These are phyloP conservation scores for Rusavskia elegans DNA, from an alignment of 495 filamentous ascomycete species.

Conservation along the genomic window DNA sequence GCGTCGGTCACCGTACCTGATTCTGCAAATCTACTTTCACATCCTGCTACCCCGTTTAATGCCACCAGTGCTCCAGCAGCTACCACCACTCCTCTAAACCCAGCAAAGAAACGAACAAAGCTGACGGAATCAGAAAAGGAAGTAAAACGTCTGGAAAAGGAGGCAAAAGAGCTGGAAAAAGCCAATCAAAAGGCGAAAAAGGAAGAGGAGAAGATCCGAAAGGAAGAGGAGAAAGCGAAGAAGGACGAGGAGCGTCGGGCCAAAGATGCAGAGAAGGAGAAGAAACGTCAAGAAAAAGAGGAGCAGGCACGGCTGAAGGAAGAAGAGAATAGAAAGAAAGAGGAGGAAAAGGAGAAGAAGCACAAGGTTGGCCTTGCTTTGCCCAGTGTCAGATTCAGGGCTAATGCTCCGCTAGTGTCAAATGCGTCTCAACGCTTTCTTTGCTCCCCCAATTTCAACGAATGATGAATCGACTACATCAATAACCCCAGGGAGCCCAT, in stretches of 20 bases:
- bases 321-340: conserved; percentile 43
- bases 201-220: conserved; percentile 28
- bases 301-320: conserved; percentile 26
- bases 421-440: conserved; percentile 46
- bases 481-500: conserved; percentile 10
- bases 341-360: conserved; percentile 56
- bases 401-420: conserved; percentile 30
- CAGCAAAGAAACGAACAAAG: conserved; percentile 34
- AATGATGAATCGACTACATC: conserved; percentile 11
- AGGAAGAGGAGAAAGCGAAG: conserved; percentile 30
- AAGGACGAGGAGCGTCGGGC: conserved; percentile 25
- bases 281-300: conserved; percentile 25
- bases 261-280: conserved; percentile 30
- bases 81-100: not conserved
- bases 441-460: conserved; percentile 27
- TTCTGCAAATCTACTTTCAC: too few species aligned
- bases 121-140: conserved; percentile 37
- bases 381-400: not conserved
- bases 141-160: conserved; percentile 35
- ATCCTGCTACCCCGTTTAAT: too few species aligned
- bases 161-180: conserved; percentile 31
- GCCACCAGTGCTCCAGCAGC: not conserved
- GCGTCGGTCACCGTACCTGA: too few species aligned
- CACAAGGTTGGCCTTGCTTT: conserved; percentile 28
- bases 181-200: conserved; percentile 28